Percentiles rank a stretch among this genome's conserved stretches.
Conservation (phyloP, 768 basidiomycete species). For the Collybia nuda region DNA sequence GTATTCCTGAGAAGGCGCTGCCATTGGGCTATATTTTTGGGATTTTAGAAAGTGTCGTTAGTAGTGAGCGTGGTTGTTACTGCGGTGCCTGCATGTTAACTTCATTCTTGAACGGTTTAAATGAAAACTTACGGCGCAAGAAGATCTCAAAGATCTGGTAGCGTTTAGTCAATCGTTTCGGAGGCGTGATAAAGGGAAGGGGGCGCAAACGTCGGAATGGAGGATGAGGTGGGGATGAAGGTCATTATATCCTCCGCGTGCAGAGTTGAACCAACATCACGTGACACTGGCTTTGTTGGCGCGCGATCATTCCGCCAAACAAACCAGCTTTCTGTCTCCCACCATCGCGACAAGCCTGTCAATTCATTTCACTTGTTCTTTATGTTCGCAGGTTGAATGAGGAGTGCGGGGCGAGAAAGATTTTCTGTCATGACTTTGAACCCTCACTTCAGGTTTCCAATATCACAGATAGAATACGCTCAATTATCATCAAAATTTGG, state of each 20-base stretch:
- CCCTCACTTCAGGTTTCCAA: too few relatives aligned
- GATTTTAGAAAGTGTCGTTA: conserved; percentile 30
- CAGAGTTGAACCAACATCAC: conserved; percentile 17
- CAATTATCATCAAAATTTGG: too few relatives aligned
- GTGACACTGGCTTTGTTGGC: conserved; percentile 6
- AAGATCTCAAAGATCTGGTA: conserved; percentile 1
- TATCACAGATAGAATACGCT: too few relatives aligned
- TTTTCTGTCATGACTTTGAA: too few relatives aligned
- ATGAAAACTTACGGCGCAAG: not conserved
- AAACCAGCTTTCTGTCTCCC: too few relatives aligned
- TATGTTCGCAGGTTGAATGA: too few relatives aligned
- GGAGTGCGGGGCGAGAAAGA: too few relatives aligned
- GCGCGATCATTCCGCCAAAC: not conserved
- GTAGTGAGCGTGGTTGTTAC: conserved; percentile 42
- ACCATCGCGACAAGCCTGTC: not conserved
- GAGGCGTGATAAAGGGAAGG: conserved; percentile 10
- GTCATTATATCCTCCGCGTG: not conserved
- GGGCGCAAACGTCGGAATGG: conserved; percentile 3
- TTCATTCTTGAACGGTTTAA: not conserved
- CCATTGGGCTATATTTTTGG: conserved; percentile 36
- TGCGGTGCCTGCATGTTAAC: not conserved
- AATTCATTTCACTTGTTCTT: not conserved
- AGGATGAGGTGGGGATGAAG: conserved; percentile 4
- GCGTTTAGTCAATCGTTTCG: conserved; percentile 3
- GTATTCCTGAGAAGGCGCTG: conserved; percentile 61